Evolutionary conservation across 2,329 filamentous ascomycete species (phyloP).

Genomic region (Colletotrichum tamarilloi): DNA sequence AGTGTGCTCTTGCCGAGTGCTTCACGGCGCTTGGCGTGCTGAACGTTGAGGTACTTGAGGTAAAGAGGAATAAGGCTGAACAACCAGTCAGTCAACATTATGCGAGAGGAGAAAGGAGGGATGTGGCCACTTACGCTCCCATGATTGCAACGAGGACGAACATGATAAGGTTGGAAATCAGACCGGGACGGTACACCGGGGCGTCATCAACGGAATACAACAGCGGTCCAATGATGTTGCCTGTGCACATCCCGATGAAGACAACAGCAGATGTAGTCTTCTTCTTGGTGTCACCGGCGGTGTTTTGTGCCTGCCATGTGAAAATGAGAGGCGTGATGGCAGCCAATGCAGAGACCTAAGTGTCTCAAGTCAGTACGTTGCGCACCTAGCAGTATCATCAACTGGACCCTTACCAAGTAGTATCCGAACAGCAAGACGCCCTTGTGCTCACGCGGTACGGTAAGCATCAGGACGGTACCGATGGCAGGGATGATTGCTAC

Average conservation of each 20-base stretch:
- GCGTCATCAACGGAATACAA: slow-evolving; percentile 71
- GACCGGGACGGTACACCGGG: slow-evolving; percentile 65
- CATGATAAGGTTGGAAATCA: slow-evolving; percentile 69
- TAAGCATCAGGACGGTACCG: slow-evolving; percentile 60
- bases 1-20: slow-evolving; percentile 63
- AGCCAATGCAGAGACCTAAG: slow-evolving; percentile 33
- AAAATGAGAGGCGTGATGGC: slow-evolving; percentile 66
- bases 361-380: not conserved
- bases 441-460: slow-evolving; percentile 57
- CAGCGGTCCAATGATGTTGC: slow-evolving; percentile 74
- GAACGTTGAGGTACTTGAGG: slow-evolving; percentile 63
- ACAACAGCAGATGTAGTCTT: slow-evolving; percentile 73
- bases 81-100: not conserved
- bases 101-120: too few species aligned
- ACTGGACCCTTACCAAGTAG: slow-evolving; percentile 53
- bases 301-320: slow-evolving; percentile 71
- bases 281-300: slow-evolving; percentile 76
- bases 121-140: slow-evolving; percentile 5
- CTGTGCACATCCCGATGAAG: slow-evolving; percentile 73
- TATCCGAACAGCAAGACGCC: slow-evolving; percentile 62
- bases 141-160: slow-evolving; percentile 70
- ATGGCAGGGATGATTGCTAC: slow-evolving; percentile 50
- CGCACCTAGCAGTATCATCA: not conserved
- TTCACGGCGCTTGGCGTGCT: slow-evolving; percentile 64
- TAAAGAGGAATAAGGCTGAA: slow-evolving; percentile 51